Evolutionary conservation across 2,329 filamentous ascomycete genomes (phyloP).

Genomic region (Cladosporium colombiae): DNA sequence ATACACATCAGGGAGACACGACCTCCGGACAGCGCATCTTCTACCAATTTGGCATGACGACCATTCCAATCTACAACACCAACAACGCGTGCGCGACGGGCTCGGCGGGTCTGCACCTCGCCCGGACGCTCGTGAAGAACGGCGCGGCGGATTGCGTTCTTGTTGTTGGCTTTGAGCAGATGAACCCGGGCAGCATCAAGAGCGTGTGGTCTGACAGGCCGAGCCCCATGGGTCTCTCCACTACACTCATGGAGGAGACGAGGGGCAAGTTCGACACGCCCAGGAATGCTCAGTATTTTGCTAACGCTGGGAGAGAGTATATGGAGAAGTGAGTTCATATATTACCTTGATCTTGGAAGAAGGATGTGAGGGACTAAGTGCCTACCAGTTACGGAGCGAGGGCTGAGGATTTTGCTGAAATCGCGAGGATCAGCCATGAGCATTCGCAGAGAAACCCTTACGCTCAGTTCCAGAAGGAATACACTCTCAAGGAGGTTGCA

Average conservation of each 20-base stretch:
- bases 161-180: constrained; percentile 96
- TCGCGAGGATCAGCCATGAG: constrained; percentile 86
- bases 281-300: constrained; percentile 72
- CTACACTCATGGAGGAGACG: constrained; percentile 56
- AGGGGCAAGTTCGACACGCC: constrained; percentile 30
- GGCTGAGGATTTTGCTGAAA: constrained; percentile 79
- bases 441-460: constrained; percentile 93
- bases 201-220: constrained; percentile 79
- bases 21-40: constrained; percentile 95
- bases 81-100: constrained; percentile 99
- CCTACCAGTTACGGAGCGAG: constrained; percentile 67
- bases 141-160: constrained; percentile 78
- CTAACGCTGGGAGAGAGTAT: constrained; percentile 92
- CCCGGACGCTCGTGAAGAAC: constrained; percentile 72
- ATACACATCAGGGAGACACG: constrained; percentile 65
- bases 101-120: constrained; percentile 84
- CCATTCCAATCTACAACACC: constrained; percentile 94
- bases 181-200: constrained; percentile 84
- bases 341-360: not conserved
- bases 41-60: constrained; percentile 97
- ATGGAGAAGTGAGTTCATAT: constrained; percentile 70
- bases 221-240: constrained; percentile 72
- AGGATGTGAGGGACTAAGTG: not conserved
- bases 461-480: constrained; percentile 91
- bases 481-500: constrained; percentile 79